Base-by-base conservation (phyloP, 352 stramenopile genomes). In the Blastocystis sp. region DNA sequence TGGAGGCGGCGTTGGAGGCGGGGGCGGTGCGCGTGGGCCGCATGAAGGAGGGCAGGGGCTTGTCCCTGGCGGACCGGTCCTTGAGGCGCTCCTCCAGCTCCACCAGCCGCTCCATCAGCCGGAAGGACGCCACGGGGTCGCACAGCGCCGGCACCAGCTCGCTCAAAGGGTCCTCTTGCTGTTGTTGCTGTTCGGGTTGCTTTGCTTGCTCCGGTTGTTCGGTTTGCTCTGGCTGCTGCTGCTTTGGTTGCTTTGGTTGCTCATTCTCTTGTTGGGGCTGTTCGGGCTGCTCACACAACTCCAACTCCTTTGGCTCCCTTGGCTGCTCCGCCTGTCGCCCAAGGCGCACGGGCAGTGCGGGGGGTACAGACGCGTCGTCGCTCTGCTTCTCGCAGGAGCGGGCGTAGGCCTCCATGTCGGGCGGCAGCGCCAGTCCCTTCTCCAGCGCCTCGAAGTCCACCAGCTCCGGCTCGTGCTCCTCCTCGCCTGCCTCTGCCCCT, bases 91-190 rank as follows among this genome's bases (percentile, higher is more conserved):
- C 71, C 43, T 81, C 71, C 28, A 81, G 41, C 41, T 62, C n/a
- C n/a, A 81, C 71, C 19, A 81, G 41, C 17, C 19, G 17, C 3
- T 81, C 41, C 71, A 81, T 81, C 53, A 81, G 43, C 17, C 65
- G 52, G 61, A 81, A 81, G 34, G 43, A 14, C 9, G 59, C 71
- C 28, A 66, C 38, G 4, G 71, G 64, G 41, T 74, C 45, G 0
- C 5, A 7, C 5, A 56, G 5, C 48, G 14, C 5, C 48, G 48
- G 48, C 48, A 14, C 14, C 5, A 56, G 48, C 48, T 56, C 48
- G 5, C 14, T 14, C 5, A 56, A 14, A 56, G 48, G 5, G 48
- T 56, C 14, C 5, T 56, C 48, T 56, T 56, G 48, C 48, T 56
- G 5, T 14, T 56, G 5, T 56, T 56, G 48, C 48, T 56, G 5